Evolutionary conservation across 257 asterid genomes (phyloP).

Genomic region (Eustoma russellianum): DNA sequence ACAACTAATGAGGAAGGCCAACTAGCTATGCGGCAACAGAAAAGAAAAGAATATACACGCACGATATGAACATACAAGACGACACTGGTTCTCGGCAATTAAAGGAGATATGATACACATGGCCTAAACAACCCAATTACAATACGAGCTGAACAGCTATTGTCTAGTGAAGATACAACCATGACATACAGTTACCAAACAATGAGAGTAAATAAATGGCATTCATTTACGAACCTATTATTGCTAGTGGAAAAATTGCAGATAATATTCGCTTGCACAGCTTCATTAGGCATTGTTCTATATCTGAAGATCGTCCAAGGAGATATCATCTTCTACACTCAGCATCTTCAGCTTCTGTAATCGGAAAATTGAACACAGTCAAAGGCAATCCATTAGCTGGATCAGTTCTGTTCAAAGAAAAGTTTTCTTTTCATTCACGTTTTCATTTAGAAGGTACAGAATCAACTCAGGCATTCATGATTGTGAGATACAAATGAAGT

Average conservation of each 20-base stretch:
- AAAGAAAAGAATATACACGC: no score
- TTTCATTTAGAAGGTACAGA: no score
- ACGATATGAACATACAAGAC: no score
- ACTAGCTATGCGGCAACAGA: no score
- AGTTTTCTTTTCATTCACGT: no score
- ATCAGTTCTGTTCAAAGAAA: no score
- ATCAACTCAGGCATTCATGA: no score
- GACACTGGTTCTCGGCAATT: no score
- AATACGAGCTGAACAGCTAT: slow-evolving; percentile 12
- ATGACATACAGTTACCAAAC: no score
- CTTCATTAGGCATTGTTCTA: slow-evolving; percentile 22
- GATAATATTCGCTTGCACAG: slow-evolving; percentile 18
- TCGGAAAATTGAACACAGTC: not conserved
- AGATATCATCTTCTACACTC: slow-evolving; percentile 56
- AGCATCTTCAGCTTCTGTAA: slow-evolving; percentile 84
- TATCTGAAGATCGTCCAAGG: slow-evolving; percentile 84
- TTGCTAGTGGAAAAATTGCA: slow-evolving; percentile 23
- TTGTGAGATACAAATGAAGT: no score
- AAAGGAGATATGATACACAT: not conserved
- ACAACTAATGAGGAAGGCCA: no score
- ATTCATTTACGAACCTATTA: slow-evolving; percentile 15
- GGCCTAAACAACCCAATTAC: slow-evolving; percentile 13
- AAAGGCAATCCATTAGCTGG: no score
- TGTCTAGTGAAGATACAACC: not conserved
- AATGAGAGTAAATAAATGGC: slow-evolving; percentile 9